Percentiles rank a stretch among this genome's conserved stretches.
These are phyloP conservation scores for Xylariomycetidae sp. DNA, from an alignment of 2,329 filamentous ascomycete genomes.

Conservation along the genomic window DNA sequence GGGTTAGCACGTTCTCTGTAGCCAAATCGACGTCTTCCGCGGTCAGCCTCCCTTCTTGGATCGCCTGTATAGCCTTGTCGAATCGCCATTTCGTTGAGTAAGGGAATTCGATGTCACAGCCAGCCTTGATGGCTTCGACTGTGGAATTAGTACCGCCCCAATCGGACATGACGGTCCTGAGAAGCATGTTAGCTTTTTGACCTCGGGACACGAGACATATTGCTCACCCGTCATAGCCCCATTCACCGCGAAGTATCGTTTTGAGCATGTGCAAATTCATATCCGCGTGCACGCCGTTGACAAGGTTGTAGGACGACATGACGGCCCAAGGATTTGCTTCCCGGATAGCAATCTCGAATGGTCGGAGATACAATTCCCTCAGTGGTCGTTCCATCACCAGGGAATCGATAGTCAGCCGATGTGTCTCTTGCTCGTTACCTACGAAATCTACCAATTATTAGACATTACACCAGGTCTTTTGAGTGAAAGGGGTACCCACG, in stretches of 20 bases:
- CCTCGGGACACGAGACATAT: conserved; percentile 1
- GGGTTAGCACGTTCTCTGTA: conserved; percentile 53
- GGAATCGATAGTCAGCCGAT: conserved; percentile 59
- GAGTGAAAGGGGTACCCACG: conserved; percentile 37
- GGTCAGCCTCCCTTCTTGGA: conserved; percentile 42
- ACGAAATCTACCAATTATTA: conserved; percentile 42
- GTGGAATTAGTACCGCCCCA: conserved; percentile 55
- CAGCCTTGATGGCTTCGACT: conserved; percentile 47
- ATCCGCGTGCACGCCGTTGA: conserved; percentile 58
- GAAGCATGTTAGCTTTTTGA: conserved; percentile 12
- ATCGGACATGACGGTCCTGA: conserved; percentile 50
- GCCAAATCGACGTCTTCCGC: conserved; percentile 47
- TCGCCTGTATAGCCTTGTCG: conserved; percentile 49
- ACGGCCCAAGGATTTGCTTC: conserved; percentile 64
- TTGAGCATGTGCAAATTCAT: conserved; percentile 50
- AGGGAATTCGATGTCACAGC: conserved; percentile 54
- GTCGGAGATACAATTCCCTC: conserved; percentile 66
- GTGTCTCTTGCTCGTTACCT: conserved; percentile 67
- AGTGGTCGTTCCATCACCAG: conserved; percentile 58
- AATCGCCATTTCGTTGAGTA: conserved; percentile 50
- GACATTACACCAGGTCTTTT: not conserved
- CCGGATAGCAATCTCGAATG: conserved; percentile 66
- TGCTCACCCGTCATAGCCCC: conserved; percentile 53
- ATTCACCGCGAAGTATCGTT: conserved; percentile 53
- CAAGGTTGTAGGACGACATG: conserved; percentile 63